A percentile compares a stretch with the other conserved stretches of the same genome.
Evolutionary conservation across 768 basidiomycete species (phyloP).

Genomic region (Phaeotremella skinneri): DNA sequence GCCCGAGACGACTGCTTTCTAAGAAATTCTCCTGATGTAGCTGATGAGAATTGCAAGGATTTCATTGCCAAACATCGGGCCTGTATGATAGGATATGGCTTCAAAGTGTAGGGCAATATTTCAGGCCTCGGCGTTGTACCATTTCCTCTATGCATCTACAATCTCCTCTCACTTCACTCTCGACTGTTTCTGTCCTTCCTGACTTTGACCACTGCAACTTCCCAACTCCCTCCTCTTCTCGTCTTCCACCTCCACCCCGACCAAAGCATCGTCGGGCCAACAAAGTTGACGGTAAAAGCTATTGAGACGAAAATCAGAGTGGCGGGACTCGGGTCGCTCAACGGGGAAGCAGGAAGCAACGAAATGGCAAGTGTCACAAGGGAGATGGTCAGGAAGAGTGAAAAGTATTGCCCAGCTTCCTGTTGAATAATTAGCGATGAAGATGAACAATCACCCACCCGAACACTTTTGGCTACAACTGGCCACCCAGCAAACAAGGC

Average conservation of each 20-base stretch:
- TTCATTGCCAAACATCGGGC: constrained; percentile 75
- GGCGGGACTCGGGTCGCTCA: neutral
- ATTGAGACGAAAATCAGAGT: constrained; percentile 22
- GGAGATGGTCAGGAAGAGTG: constrained; percentile 33
- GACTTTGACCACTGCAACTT: constrained; percentile 39
- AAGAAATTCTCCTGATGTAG: constrained; percentile 59
- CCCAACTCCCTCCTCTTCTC: constrained; percentile 39
- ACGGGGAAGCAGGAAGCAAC: constrained; percentile 24
- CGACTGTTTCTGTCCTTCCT: constrained; percentile 9
- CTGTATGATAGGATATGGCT: constrained; percentile 89
- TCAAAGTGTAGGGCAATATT: constrained; percentile 60
- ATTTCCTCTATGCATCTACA: constrained; percentile 1
- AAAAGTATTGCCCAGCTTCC: constrained; percentile 38
- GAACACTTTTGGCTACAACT: constrained; percentile 32
- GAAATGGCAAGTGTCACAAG: constrained; percentile 29
- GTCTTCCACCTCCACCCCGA: constrained; percentile 47
- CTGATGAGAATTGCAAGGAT: constrained; percentile 74
- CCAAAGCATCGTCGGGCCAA: constrained; percentile 39
- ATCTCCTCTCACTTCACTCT: neutral
- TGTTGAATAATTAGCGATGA: constrained; percentile 2
- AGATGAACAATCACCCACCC: constrained; percentile 23
- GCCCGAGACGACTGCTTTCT: constrained; percentile 94
- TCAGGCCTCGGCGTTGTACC: neutral
- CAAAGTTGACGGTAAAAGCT: constrained; percentile 22
- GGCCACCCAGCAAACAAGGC: constrained; percentile 47